Conservation (phyloP, 352 stramenopile genomes). For the Blastocystis sp. region DNA sequence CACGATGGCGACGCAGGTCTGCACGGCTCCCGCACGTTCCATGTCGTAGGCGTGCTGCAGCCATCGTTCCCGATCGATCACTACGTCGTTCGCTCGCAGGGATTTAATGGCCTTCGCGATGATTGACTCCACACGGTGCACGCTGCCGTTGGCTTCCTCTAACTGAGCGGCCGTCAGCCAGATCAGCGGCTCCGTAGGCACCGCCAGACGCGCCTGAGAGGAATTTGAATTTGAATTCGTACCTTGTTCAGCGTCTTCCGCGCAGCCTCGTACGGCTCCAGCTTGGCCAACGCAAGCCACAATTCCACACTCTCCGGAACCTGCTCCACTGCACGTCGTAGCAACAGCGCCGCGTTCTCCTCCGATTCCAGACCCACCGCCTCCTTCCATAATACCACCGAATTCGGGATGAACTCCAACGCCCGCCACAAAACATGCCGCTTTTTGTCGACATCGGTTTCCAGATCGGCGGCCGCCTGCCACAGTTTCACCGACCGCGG, state of each 20-base stretch:
- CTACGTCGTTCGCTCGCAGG: conserved; percentile 53
- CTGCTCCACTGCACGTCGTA: conserved; percentile 90
- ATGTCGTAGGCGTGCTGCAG: conserved; percentile 85
- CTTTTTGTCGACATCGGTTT: conserved; percentile 74
- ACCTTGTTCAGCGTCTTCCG: conserved; percentile 86
- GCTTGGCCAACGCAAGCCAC: conserved; percentile 87
- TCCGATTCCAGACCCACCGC: conserved; percentile 92
- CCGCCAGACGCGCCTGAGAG: conserved; percentile 72
- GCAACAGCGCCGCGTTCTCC: conserved; percentile 83
- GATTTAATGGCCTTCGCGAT: conserved; percentile 69
- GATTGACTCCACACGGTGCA: conserved; percentile 68
- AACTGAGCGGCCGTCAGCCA: conserved; percentile 96
- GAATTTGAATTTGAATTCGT: conserved; percentile 12
- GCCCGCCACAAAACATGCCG: conserved; percentile 77
- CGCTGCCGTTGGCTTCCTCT: conserved; percentile 85
- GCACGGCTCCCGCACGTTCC: conserved; percentile 74
- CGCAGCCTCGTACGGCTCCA: conserved; percentile 95
- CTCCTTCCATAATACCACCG: conserved; percentile 92
- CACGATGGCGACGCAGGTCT: conserved; percentile 86
- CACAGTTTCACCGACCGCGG: conserved; percentile 86
- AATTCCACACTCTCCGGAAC: conserved; percentile 90
- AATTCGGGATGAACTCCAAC: conserved; percentile 88
- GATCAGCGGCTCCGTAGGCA: conserved; percentile 87
- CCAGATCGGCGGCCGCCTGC: conserved; percentile 83
- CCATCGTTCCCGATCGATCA: conserved; percentile 86